A percentile compares a stretch with the other conserved stretches of the same genome.
These are phyloP conservation scores for Nigrospora osmanthi DNA, from an alignment of 2,329 filamentous ascomycete genomes.

Conservation along the genomic window DNA sequence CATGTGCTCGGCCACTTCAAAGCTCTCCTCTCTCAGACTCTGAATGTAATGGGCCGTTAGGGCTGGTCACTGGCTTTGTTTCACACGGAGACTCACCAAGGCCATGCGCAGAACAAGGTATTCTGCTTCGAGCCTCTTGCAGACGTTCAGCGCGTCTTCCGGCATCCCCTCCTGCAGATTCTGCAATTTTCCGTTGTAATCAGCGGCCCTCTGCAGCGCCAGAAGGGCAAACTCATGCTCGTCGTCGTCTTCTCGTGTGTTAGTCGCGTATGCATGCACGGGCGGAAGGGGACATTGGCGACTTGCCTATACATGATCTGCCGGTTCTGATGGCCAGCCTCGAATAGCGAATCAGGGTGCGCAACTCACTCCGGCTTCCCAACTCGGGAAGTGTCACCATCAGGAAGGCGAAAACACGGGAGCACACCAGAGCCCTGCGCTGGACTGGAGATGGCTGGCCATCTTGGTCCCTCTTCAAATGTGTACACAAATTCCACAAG, in stretches of 20 bases:
- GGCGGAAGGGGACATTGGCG: slow-evolving; percentile 13
- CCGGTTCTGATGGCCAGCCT: slow-evolving; percentile 61
- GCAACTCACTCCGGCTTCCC: slow-evolving; percentile 13
- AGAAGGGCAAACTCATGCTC: slow-evolving; percentile 51
- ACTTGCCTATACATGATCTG: slow-evolving; percentile 52
- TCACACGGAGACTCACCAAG: slow-evolving; percentile 42
- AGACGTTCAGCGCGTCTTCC: slow-evolving; percentile 20
- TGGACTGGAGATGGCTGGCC: slow-evolving; percentile 9
- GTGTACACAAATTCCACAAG: slow-evolving; percentile 62
- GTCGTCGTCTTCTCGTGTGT: slow-evolving; percentile 30
- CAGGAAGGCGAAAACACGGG: slow-evolving; percentile 54
- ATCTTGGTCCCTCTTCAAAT: slow-evolving; percentile 30
- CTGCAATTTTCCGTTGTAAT: slow-evolving; percentile 38
- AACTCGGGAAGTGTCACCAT: slow-evolving; percentile 53
- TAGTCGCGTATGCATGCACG: slow-evolving; percentile 5
- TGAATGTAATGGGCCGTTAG: slow-evolving; percentile 21
- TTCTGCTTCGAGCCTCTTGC: slow-evolving; percentile 41
- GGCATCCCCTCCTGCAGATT: slow-evolving; percentile 16
- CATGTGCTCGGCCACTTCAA: slow-evolving; percentile 74
- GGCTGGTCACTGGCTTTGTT: slow-evolving; percentile 7
- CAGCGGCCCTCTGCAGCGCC: slow-evolving; percentile 56
- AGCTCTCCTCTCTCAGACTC: slow-evolving; percentile 66
- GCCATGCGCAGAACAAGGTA: slow-evolving; percentile 60
- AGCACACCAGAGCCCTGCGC: slow-evolving; percentile 26
- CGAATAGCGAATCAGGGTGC: slow-evolving; percentile 48